Percentiles rank a stretch among this genome's conserved stretches.
Conservation (phyloP, 805 yeast genomes). For the Lachancea thermotolerans region DNA sequence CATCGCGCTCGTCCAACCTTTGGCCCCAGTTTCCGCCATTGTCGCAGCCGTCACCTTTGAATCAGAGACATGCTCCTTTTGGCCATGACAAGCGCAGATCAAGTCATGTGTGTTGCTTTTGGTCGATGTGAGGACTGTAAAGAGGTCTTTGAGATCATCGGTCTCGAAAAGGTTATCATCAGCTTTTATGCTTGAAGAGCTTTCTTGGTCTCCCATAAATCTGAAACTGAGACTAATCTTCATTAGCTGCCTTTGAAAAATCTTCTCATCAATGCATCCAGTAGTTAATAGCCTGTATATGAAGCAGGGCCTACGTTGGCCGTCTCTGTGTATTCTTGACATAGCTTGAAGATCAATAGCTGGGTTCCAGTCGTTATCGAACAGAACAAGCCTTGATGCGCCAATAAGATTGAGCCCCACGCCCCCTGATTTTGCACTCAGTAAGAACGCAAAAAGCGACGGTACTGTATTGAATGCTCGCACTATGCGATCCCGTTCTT, state of each 20-base stretch:
- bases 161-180: slow-evolving; percentile 62
- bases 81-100: slow-evolving; percentile 57
- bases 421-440: slow-evolving; percentile 92
- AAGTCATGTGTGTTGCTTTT: slow-evolving; percentile 72
- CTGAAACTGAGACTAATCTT: slow-evolving; percentile 73
- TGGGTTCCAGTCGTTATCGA: slow-evolving; percentile 98
- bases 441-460: slow-evolving; percentile 54
- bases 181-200: slow-evolving; percentile 28
- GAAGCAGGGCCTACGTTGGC: slow-evolving; percentile 71
- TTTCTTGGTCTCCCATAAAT: slow-evolving; percentile 40
- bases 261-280: slow-evolving; percentile 91
- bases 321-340: slow-evolving; percentile 94
- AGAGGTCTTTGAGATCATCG: slow-evolving; percentile 67
- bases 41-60: slow-evolving; percentile 7
- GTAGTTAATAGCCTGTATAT: slow-evolving; percentile 80
- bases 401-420: slow-evolving; percentile 86
- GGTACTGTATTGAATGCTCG: slow-evolving; percentile 53
- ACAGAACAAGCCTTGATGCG: slow-evolving; percentile 74
- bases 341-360: slow-evolving; percentile 87
- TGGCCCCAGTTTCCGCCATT: slow-evolving; percentile 1
- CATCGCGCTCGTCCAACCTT: slow-evolving; percentile 54
- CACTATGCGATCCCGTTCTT: slow-evolving; percentile 59
- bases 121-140: slow-evolving; percentile 47
- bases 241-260: slow-evolving; percentile 83
- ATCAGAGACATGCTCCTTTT: slow-evolving; percentile 31